Evolutionary conservation across 192 early-diverging fungal species (phyloP), one percentile per base, ranked within the genome.

Genomic region (Rhizophagus prolifer): DNA sequence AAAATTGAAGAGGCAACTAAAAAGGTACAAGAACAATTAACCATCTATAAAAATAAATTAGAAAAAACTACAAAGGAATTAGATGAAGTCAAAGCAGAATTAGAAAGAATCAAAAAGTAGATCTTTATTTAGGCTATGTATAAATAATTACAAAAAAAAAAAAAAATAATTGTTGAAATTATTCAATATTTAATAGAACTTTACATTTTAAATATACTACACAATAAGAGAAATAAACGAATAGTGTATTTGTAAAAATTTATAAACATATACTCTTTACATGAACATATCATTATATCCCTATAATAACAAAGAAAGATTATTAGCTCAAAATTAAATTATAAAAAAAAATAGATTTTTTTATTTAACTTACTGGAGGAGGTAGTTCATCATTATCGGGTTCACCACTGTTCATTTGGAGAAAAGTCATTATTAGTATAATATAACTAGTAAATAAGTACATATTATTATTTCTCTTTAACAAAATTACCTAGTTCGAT

Each of bases 331-430:
- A 62, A 74, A 38, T 36, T 16, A 8, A 16, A 34, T n/a, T 14
- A 62, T 9, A 60, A 61, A 60, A 60, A 73, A 23, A 38, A 36
- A 36, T 36, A 23, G 12, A 58, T 23, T 58, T 34, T 41, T 41
- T 8, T 44, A 41, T 38, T 8, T 13, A 36, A 61, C 41, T 47
- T 75, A 75, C 74, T 38, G 92, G 92, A 28, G 92, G 92, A 44
- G 88, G 87, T 2, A 90, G 79, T 26, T 94, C 91, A 81, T 94
- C 92, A 69, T 90, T 90, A 72, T 94, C 91, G 4, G 92, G 91
- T 23, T 91, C 92, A 58, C 91, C 91, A 41, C 86, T 84, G 66
- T 81, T 83, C 58, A 62, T 74, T 70, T 77, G 23, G 41, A 69
- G n/a, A 71, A 2, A 34, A 34, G 4, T 21, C 21, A 36, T 21